A percentile compares a stretch with the other conserved stretches of the same genome.
Conservation (phyloP, 192 early-diverging fungal species). For the Martensiomyces pterosporus region DNA sequence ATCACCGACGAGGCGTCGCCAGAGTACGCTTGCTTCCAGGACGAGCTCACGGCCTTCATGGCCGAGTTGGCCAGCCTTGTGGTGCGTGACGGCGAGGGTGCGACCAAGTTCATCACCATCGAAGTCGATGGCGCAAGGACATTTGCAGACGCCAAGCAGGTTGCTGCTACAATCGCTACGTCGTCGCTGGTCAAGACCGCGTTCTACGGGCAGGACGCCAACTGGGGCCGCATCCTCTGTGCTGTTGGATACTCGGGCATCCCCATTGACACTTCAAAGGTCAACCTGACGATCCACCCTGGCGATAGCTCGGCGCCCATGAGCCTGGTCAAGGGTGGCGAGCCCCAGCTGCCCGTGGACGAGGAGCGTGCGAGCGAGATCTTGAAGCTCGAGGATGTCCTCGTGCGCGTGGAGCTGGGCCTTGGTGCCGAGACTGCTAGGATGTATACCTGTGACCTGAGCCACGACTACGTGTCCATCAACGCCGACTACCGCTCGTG, state of each 20-base stretch:
- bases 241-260: constrained; percentile 84
- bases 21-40: constrained; percentile 66
- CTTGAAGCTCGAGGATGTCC: constrained; percentile 79
- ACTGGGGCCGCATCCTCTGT: constrained; percentile 95
- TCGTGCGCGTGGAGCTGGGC: constrained; percentile 74
- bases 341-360: constrained; percentile 72
- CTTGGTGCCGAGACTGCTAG: constrained; percentile 68
- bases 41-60: constrained; percentile 75
- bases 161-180: constrained; percentile 84
- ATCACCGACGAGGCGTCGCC: constrained; percentile 30
- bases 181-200: constrained; percentile 95
- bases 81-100: constrained; percentile 95
- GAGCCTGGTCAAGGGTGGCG: constrained; percentile 72
- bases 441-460: constrained; percentile 96
- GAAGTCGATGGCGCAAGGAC: constrained; percentile 70
- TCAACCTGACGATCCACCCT: constrained; percentile 71
- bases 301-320: constrained; percentile 59
- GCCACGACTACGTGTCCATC: constrained; percentile 89
- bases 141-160: constrained; percentile 73
- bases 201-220: constrained; percentile 93
- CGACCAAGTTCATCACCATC: constrained; percentile 94
- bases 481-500: constrained; percentile 82
- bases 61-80: constrained; percentile 84
- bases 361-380: constrained; percentile 80
- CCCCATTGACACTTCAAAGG: constrained; percentile 64